phyloP scores from a whole-genome alignment of 768 basidiomycete genomes.

The Exsudoporus frostii region DNA sequence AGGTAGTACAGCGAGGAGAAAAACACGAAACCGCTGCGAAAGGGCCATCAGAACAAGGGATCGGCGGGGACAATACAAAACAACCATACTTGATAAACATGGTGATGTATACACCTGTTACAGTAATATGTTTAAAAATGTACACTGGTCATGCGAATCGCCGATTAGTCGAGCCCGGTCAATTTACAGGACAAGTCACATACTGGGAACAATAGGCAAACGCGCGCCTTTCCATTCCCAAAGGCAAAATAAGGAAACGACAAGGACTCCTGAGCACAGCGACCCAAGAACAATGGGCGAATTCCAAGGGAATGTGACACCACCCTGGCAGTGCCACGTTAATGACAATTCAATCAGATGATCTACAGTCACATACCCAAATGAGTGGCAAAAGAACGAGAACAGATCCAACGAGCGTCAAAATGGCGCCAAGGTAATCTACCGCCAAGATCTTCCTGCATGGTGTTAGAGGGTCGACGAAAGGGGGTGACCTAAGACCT shows the following conservation, averaged over 20 bases:
- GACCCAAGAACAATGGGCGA: constrained; percentile 64
- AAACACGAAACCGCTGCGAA: constrained; percentile 52
- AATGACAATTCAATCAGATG: neutral
- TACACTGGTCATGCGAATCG: constrained; percentile 45
- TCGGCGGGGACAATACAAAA: neutral
- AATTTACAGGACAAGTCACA: constrained; percentile 15
- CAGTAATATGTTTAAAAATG: constrained; percentile 66
- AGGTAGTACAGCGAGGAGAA: constrained; percentile 68
- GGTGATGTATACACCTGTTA: constrained; percentile 62
- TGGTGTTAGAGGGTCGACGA: neutral
- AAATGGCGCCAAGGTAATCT: constrained; percentile 57
- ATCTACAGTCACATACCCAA: constrained; percentile 46
- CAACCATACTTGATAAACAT: constrained; percentile 62
- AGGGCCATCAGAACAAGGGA: neutral
- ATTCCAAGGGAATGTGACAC: constrained; percentile 68
- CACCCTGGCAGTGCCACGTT: constrained; percentile 44
- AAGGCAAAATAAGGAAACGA: constrained; percentile 55
- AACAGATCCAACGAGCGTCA: constrained; percentile 60
- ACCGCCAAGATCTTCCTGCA: constrained; percentile 59
- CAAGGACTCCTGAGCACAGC: constrained; percentile 51
- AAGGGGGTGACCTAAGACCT: neutral
- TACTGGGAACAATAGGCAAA: constrained; percentile 72
- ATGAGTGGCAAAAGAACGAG: constrained; percentile 68
- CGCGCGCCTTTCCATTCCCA: constrained; percentile 72
- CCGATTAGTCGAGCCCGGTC: neutral